Evolutionary conservation across 2,329 filamentous ascomycete genomes (phyloP).

Genomic region (Hypomyces perniciosus): DNA sequence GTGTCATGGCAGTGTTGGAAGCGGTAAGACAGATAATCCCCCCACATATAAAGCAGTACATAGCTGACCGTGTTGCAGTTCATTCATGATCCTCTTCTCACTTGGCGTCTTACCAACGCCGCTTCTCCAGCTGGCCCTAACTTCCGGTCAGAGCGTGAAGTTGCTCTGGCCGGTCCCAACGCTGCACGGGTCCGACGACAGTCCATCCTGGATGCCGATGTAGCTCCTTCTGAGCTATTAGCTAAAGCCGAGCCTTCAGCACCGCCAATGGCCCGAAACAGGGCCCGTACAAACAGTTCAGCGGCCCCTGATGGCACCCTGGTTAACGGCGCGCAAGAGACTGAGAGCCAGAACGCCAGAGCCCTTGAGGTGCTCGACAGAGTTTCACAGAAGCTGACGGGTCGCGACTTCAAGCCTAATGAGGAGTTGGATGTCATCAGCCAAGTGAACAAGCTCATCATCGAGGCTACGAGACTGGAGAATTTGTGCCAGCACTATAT

Average conservation of each 20-base stretch:
- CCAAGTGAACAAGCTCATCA: slow-evolving; percentile 91
- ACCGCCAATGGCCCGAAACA: slow-evolving; percentile 42
- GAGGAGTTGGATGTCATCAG: slow-evolving; percentile 79
- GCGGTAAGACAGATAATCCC: slow-evolving; percentile 58
- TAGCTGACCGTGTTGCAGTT: slow-evolving; percentile 52
- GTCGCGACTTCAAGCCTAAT: slow-evolving; percentile 79
- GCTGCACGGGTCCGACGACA: slow-evolving; percentile 54
- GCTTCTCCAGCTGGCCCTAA: slow-evolving; percentile 60
- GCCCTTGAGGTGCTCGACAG: slow-evolving; percentile 86
- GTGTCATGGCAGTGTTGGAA: slow-evolving; percentile 95
- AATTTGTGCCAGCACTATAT: slow-evolving; percentile 99
- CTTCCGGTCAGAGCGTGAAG: slow-evolving; percentile 57
- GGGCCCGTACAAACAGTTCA: slow-evolving; percentile 57
- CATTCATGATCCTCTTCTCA: slow-evolving; percentile 98
- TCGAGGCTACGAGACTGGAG: slow-evolving; percentile 93
- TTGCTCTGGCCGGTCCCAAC: slow-evolving; percentile 42
- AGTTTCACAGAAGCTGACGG: slow-evolving; percentile 93
- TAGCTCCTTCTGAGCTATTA: slow-evolving; percentile 54
- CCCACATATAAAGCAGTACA: not conserved
- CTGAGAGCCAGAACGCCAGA: slow-evolving; percentile 86
- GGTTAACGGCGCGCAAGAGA: slow-evolving; percentile 39
- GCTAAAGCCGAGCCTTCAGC: slow-evolving; percentile 40
- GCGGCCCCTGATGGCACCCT: slow-evolving; percentile 31
- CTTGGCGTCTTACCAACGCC: slow-evolving; percentile 76
- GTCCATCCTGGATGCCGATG: slow-evolving; percentile 61